These are phyloP conservation scores for Thelonectria discophora DNA, from an alignment of 2,329 filamentous ascomycete genomes.

Conservation along the genomic window DNA sequence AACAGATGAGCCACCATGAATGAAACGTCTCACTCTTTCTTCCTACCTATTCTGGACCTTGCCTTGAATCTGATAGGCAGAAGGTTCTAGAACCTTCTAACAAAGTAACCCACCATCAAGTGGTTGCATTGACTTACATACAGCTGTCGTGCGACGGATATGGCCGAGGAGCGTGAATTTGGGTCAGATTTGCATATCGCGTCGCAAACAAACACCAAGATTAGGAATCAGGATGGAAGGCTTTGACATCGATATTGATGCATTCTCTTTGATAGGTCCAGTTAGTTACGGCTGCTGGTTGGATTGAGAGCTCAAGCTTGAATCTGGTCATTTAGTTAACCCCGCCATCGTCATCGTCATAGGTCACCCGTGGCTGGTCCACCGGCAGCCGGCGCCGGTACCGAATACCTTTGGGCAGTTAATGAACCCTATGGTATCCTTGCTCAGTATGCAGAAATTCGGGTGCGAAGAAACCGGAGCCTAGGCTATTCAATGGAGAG, in stretches of 20 bases:
- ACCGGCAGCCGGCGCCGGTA: background rate
- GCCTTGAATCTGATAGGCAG: conserved; percentile 10
- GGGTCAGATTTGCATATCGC: conserved; percentile 6
- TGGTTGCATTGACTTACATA: conserved; percentile 16
- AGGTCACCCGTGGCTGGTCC: conserved; percentile 30
- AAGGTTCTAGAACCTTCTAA: conserved; percentile 44
- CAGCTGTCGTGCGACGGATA: conserved; percentile 18
- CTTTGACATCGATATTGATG: background rate
- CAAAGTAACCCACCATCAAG: conserved; percentile 20
- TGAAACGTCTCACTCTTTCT: too few species aligned
- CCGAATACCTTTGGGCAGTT: background rate
- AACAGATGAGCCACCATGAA: too few species aligned
- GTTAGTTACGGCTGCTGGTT: background rate
- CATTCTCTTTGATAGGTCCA: too few species aligned
- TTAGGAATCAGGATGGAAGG: background rate
- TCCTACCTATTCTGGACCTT: background rate
- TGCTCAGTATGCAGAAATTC: conserved; percentile 36
- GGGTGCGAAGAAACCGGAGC: conserved; percentile 20
- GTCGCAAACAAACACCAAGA: background rate
- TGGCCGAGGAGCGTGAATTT: background rate
- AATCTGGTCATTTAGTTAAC: conserved; percentile 13
- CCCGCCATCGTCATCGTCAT: conserved; percentile 39
- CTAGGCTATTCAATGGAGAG: background rate
- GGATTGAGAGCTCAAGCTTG: background rate
- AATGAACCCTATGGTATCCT: conserved; percentile 11